These are phyloP conservation scores for Crithidia mellificae DNA, from an alignment of 208 protist species.

Conservation along the genomic window DNA sequence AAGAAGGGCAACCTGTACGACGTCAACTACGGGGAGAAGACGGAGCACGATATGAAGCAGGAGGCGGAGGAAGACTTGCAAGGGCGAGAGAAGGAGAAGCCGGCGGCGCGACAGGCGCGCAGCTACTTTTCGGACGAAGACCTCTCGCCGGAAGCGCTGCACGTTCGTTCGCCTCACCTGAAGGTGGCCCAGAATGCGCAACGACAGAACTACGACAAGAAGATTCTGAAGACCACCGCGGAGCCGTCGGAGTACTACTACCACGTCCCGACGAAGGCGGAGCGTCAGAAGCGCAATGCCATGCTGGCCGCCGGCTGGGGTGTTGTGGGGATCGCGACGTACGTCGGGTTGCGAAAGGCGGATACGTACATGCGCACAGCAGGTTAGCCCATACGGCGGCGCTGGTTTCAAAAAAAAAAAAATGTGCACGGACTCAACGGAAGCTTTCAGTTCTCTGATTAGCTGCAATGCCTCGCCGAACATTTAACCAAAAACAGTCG, in stretches of 20 bases:
- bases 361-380: slow-evolving; percentile 44
- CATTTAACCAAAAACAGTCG: too few species aligned
- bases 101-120: slow-evolving; percentile 61
- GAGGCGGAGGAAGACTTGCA: slow-evolving; percentile 71
- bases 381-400: slow-evolving; percentile 27
- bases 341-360: slow-evolving; percentile 12
- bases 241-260: slow-evolving; percentile 84
- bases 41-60: slow-evolving; percentile 44
- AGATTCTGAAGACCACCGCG: slow-evolving; percentile 61
- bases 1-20: slow-evolving; percentile 66
- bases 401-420: too few species aligned
- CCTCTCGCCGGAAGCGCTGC: slow-evolving; percentile 52
- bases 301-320: slow-evolving; percentile 33
- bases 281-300: slow-evolving; percentile 31
- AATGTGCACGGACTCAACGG: too few species aligned
- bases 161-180: slow-evolving; percentile 59
- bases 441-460: too few species aligned
- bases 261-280: slow-evolving; percentile 26
- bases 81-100: slow-evolving; percentile 53
- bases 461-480: too few species aligned
- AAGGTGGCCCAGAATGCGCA: slow-evolving; percentile 71
- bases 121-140: slow-evolving; percentile 77
- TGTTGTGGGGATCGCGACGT: slow-evolving; percentile 7
- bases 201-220: slow-evolving; percentile 60
- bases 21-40: slow-evolving; percentile 62